A percentile compares a stretch with the other conserved stretches of the same genome.
phyloP scores from a whole-genome alignment of 495 filamentous ascomycete genomes.

The Neurospora sp. region DNA sequence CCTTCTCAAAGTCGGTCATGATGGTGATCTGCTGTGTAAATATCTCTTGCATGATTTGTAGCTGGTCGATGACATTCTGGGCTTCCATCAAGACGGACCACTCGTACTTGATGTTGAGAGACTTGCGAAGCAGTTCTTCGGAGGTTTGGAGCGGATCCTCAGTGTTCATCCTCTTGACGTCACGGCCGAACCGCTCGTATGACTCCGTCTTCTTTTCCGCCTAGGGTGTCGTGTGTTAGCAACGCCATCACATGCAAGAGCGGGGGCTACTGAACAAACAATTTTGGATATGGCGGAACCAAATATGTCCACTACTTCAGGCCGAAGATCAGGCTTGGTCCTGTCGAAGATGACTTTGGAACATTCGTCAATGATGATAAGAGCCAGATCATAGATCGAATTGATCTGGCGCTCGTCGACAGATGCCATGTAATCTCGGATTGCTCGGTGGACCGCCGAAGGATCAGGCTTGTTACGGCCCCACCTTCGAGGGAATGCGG shows the following conservation, averaged over 20 bases:
- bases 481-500: constrained; percentile 58
- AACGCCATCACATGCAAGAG: background rate
- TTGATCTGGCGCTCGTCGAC: constrained; percentile 41
- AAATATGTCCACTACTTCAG: constrained; percentile 62
- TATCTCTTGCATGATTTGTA: constrained; percentile 55
- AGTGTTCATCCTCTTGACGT: constrained; percentile 20
- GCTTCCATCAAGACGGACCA: constrained; percentile 54
- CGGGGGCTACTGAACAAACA: constrained; percentile 10
- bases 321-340: constrained; percentile 47
- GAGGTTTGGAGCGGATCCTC: constrained; percentile 23
- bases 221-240: background rate
- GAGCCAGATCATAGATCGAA: constrained; percentile 55
- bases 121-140: constrained; percentile 31
- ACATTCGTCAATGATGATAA: constrained; percentile 29
- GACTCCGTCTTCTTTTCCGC: constrained; percentile 19
- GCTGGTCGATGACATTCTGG: constrained; percentile 40
- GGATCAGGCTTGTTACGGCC: constrained; percentile 58
- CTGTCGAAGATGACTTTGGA: constrained; percentile 44
- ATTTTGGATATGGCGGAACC: constrained; percentile 39
- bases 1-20: constrained; percentile 49
- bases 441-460: constrained; percentile 51
- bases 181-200: constrained; percentile 15
- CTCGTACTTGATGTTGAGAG: constrained; percentile 61
- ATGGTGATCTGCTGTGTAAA: constrained; percentile 54
- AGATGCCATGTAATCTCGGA: constrained; percentile 27